Conservation (phyloP, 2,329 filamentous ascomycete species). For the Colletotrichum eleusines region DNA sequence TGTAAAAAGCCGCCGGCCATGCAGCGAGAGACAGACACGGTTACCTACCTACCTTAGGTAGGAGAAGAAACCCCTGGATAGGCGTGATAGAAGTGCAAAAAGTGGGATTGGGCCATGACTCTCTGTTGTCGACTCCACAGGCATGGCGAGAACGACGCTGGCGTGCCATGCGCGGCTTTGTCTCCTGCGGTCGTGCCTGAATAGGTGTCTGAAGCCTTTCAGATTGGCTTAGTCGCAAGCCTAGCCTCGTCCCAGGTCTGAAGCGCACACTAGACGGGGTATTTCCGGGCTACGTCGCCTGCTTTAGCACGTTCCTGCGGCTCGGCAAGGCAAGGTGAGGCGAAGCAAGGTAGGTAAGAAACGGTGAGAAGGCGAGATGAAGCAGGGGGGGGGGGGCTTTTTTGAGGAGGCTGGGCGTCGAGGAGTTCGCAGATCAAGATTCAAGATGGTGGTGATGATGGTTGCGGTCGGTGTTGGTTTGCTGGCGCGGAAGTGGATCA, state of each 20-base stretch:
- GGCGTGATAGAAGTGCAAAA: slow-evolving; percentile 9
- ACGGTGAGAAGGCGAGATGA: slow-evolving; percentile 32
- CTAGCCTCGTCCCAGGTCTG: slow-evolving; percentile 38
- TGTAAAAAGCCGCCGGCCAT: not conserved
- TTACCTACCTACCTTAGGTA: no score
- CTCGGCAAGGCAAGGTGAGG: slow-evolving; percentile 21
- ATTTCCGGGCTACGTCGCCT: slow-evolving; percentile 14
- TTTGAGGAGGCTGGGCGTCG: slow-evolving; percentile 28
- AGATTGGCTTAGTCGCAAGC: slow-evolving; percentile 32
- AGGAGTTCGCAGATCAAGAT: slow-evolving; percentile 12
- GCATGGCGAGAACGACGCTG: slow-evolving; percentile 9
- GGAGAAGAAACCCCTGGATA: slow-evolving; percentile 21
- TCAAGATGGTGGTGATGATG: slow-evolving; percentile 1
- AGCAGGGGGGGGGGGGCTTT: slow-evolving; percentile 9
- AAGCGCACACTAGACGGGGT: slow-evolving; percentile 37
- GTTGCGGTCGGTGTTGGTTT: slow-evolving; percentile 22
- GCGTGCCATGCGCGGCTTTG: slow-evolving; percentile 6
- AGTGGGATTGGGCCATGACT: slow-evolving; percentile 10
- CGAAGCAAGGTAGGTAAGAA: slow-evolving; percentile 10
- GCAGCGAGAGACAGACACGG: not conserved
- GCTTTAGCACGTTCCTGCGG: slow-evolving; percentile 11
- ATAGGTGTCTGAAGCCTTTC: not conserved
- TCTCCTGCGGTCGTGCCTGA: slow-evolving; percentile 29
- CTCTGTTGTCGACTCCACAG: slow-evolving; percentile 21
- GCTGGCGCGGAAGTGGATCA: slow-evolving; percentile 30